Conservation (phyloP, 1,284 basidiomycete genomes). For the Meira nashicola region DNA sequence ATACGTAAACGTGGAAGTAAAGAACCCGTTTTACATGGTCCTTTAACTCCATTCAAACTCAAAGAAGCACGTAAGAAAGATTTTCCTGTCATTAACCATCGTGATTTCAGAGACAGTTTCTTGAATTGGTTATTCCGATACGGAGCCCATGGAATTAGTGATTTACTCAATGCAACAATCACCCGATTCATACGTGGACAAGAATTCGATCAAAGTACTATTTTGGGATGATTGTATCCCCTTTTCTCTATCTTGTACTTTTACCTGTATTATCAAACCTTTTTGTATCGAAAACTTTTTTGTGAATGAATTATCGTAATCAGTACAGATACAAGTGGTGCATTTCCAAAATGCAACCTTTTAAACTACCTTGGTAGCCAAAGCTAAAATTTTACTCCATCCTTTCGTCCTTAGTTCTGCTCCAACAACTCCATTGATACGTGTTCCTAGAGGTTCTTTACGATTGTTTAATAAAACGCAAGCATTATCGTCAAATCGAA, state of each 20-base stretch:
- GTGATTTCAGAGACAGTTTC: background rate
- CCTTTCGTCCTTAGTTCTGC: conserved; percentile 83
- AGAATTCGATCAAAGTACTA: background rate
- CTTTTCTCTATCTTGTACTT: no score
- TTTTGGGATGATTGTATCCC: no score
- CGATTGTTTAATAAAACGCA: conserved; percentile 94
- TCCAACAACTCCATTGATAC: conserved; percentile 88
- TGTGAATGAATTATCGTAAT: no score
- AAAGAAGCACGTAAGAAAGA: background rate
- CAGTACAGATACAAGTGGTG: background rate
- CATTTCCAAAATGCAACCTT: background rate
- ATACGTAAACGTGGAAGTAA: background rate
- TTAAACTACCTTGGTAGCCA: conserved; percentile 77
- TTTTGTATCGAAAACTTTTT: no score
- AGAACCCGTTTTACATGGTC: background rate
- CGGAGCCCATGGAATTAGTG: background rate
- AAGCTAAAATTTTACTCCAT: conserved; percentile 87
- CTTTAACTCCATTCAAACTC: background rate
- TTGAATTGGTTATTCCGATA: background rate
- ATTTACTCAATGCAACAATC: background rate
- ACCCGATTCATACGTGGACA: background rate
- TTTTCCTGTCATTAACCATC: background rate
- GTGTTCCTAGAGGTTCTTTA: conserved; percentile 89
- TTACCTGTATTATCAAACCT: no score
- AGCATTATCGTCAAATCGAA: conserved; percentile 96